Evolutionary conservation across 2,329 filamentous ascomycete species (phyloP).

Genomic region (Scedosporium boydii): DNA sequence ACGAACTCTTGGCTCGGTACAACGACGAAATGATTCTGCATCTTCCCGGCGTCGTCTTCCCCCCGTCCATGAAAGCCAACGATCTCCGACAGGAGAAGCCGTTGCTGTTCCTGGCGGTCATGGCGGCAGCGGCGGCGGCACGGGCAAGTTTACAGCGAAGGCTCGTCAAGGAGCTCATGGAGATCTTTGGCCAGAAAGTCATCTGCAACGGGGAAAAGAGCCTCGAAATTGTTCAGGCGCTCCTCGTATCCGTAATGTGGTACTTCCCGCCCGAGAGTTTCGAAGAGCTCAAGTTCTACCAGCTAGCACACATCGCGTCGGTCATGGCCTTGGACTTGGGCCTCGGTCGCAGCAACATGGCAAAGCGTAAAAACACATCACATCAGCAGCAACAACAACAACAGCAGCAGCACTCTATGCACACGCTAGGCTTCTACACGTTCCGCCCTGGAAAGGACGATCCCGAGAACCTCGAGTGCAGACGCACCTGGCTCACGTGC

Average conservation of each 20-base stretch:
- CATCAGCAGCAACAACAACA: not conserved
- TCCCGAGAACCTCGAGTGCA: constrained; percentile 42
- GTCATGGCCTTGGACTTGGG: constrained; percentile 80
- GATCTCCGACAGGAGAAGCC: constrained; percentile 52
- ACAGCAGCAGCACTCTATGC: constrained; percentile 9
- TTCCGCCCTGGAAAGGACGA: constrained; percentile 20
- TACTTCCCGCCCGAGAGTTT: constrained; percentile 76
- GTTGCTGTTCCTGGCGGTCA: constrained; percentile 59
- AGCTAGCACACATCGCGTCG: constrained; percentile 71
- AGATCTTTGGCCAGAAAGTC: constrained; percentile 63
- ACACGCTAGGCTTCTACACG: not conserved
- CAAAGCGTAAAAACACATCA: constrained; percentile 22
- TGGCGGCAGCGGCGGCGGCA: constrained; percentile 55
- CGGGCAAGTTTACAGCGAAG: constrained; percentile 45
- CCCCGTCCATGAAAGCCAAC: constrained; percentile 38
- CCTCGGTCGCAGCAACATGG: constrained; percentile 45
- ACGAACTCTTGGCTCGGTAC: constrained; percentile 48
- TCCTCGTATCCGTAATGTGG: constrained; percentile 71
- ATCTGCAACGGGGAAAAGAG: constrained; percentile 71
- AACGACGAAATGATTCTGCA: constrained; percentile 50
- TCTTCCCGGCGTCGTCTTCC: constrained; percentile 54
- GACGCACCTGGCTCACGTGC: constrained; percentile 49
- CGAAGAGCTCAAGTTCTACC: constrained; percentile 84
- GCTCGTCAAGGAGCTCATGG: constrained; percentile 61
- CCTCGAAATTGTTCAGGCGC: constrained; percentile 70